Conservation (phyloP, 352 stramenopile species). For the Halophytophthora batemanensis region DNA sequence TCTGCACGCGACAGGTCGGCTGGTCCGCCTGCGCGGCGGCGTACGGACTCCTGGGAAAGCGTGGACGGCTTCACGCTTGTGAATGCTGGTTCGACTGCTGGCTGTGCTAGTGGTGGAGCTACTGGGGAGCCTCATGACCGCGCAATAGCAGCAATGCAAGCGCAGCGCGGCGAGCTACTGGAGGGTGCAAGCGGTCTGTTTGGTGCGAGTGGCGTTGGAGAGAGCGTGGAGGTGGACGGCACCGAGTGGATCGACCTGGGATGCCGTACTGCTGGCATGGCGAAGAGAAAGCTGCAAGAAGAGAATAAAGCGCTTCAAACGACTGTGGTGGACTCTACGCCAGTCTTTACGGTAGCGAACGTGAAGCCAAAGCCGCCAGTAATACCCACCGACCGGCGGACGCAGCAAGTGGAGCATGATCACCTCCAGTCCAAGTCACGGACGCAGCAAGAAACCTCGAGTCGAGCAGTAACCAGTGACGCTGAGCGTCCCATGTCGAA, state of each 20-base stretch:
- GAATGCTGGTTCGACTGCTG: background rate
- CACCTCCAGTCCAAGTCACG: too few relatives aligned
- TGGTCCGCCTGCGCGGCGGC: background rate
- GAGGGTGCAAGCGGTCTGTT: background rate
- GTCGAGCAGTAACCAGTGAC: too few relatives aligned
- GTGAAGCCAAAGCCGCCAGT: background rate
- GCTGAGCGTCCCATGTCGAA: background rate
- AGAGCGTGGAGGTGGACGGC: constrained; percentile 22
- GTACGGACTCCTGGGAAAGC: constrained; percentile 29
- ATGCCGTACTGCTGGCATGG: constrained; percentile 1
- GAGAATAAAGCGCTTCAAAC: background rate
- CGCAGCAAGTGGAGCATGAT: too few relatives aligned
- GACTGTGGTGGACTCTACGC: background rate
- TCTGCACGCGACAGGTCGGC: too few relatives aligned
- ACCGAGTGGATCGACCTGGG: constrained; percentile 53
- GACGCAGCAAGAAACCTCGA: too few relatives aligned
- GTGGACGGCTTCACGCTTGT: constrained; percentile 35
- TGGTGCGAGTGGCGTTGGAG: constrained; percentile 13
- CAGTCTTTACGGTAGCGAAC: background rate
- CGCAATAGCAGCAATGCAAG: too few relatives aligned
- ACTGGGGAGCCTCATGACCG: background rate
- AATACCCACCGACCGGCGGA: background rate
- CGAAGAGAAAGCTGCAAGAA: background rate
- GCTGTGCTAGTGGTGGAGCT: constrained; percentile 15
- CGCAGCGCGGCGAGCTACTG: constrained; percentile 2